phyloP scores from a whole-genome alignment of 345 rosid species.

The Salix caprea region DNA sequence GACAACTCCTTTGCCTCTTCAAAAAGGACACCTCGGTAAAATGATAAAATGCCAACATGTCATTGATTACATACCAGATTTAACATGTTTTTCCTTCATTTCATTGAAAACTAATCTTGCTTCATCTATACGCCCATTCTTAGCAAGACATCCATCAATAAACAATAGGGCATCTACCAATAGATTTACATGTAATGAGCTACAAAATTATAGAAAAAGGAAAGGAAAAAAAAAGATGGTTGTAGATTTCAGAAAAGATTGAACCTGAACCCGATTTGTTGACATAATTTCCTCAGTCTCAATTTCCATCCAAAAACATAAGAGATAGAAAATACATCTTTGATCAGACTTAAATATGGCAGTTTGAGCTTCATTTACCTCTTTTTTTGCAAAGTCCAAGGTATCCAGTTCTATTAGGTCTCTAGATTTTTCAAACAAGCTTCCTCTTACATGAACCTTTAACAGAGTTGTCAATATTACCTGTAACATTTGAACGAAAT shows the following conservation, averaged over 20 bases:
- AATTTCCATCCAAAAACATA: background rate
- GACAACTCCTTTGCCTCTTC: conserved; percentile 81
- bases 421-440: conserved; percentile 76
- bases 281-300: background rate
- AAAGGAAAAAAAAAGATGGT: background rate
- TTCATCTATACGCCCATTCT: conserved; percentile 66
- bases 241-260: background rate
- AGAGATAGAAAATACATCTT: conserved; percentile 1
- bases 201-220: background rate
- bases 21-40: conserved; percentile 63
- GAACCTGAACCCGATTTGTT: background rate
- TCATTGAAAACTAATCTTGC: conserved; percentile 59
- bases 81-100: conserved; percentile 48
- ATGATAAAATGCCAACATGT: conserved; percentile 32
- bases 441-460: conserved; percentile 84
- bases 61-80: conserved; percentile 54
- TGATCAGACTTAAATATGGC: background rate
- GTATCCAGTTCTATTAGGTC: conserved; percentile 60
- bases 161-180: conserved; percentile 81
- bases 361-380: conserved; percentile 40
- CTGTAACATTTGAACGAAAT: conserved; percentile 39
- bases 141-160: conserved; percentile 84
- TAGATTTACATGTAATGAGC: background rate
- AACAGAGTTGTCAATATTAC: conserved; percentile 81
- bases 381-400: conserved; percentile 68